phyloP scores from a whole-genome alignment of 768 basidiomycete genomes.

The Saitozyma podzolica region DNA sequence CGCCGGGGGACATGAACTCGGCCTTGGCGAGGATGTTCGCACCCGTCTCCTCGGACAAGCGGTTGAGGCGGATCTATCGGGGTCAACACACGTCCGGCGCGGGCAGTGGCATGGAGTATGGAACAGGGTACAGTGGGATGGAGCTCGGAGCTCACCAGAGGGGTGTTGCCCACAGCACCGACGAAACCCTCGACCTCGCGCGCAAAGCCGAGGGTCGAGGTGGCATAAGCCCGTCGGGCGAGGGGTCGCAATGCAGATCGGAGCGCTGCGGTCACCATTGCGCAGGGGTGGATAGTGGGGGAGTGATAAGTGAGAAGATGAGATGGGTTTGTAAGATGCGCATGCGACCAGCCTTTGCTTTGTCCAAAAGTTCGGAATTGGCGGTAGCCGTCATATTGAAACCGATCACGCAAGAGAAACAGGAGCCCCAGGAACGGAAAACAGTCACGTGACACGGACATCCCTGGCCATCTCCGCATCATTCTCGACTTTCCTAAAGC shows the following conservation, averaged over 20 bases:
- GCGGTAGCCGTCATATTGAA: no score
- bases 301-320: no score
- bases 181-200: conserved; percentile 67
- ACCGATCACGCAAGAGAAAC: no score
- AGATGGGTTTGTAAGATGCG: no score
- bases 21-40: conserved; percentile 89
- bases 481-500: no score
- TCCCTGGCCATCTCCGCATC: no score
- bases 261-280: background rate
- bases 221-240: conserved; percentile 30
- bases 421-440: no score
- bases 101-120: background rate
- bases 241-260: conserved; percentile 24
- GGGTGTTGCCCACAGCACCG: conserved; percentile 89
- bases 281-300: no score
- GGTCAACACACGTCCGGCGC: background rate
- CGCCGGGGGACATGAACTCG: conserved; percentile 97
- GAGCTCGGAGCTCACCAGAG: conserved; percentile 63
- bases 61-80: conserved; percentile 74
- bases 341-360: no score
- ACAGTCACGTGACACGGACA: no score
- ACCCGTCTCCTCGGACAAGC: conserved; percentile 77
- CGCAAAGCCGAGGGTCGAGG: conserved; percentile 37
- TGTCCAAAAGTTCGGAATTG: no score
- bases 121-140: background rate